These are phyloP conservation scores for Magnolia changhungtana DNA, from an alignment of 164 flowering plant genomes.

Conservation along the genomic window DNA sequence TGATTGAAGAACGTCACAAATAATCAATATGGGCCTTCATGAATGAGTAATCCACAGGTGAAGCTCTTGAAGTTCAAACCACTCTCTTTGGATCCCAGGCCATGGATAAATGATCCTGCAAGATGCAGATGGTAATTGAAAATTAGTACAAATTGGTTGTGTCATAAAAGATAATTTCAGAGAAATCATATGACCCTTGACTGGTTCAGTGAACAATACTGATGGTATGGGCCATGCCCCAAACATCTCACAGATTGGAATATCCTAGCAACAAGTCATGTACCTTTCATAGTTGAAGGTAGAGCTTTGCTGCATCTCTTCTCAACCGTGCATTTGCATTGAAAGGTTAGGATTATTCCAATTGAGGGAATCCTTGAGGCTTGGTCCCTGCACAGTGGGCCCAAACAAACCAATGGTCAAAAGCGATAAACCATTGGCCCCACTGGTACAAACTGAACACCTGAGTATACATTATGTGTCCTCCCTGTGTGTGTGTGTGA, in stretches of 20 bases:
- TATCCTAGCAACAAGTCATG: too few relatives aligned
- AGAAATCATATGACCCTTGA: background rate
- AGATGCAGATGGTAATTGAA: background rate
- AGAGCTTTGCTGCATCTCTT: too few relatives aligned
- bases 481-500: too few relatives aligned
- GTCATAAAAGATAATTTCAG: background rate
- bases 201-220: background rate
- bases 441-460: too few relatives aligned
- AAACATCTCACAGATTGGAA: too few relatives aligned
- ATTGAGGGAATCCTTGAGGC: background rate
- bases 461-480: too few relatives aligned
- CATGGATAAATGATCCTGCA: slow-evolving; percentile 78
- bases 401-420: too few relatives aligned
- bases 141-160: background rate
- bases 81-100: slow-evolving; percentile 79
- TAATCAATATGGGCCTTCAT: background rate
- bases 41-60: background rate
- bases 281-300: too few relatives aligned
- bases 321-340: too few relatives aligned
- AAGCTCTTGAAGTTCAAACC: slow-evolving; percentile 16
- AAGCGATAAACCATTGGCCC: too few relatives aligned
- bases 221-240: too few relatives aligned
- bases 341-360: too few relatives aligned
- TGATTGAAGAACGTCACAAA: background rate
- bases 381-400: background rate